Percentiles rank a stretch among this genome's conserved stretches.
Conservation (phyloP, 1,284 basidiomycete genomes). For the Marasmius tenuissimus region DNA sequence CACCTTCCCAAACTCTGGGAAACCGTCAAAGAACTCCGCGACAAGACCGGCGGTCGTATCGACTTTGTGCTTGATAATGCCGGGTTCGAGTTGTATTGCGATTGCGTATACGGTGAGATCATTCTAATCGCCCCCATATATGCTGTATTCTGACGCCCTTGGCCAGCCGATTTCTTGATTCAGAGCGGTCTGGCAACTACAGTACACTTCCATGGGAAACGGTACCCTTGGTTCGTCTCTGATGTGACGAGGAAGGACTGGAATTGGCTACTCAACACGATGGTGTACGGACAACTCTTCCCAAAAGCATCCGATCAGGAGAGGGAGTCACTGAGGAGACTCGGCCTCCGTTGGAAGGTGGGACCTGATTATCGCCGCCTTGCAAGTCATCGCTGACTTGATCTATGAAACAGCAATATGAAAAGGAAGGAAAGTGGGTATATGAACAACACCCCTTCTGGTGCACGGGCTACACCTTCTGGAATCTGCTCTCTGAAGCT, state of each 20-base stretch:
- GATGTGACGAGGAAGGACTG: constrained; percentile 97
- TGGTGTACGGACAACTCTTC: constrained; percentile 89
- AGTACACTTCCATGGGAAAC: constrained; percentile 92
- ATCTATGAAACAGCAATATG: constrained; percentile 71
- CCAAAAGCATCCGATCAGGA: constrained; percentile 79
- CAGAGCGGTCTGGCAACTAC: constrained; percentile 87
- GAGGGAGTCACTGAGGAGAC: constrained; percentile 75
- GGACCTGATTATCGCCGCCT: constrained; percentile 2
- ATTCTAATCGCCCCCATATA: background rate
- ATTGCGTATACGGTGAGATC: constrained; percentile 86
- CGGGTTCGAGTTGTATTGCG: constrained; percentile 96
- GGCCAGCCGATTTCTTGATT: constrained; percentile 81
- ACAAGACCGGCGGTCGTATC: constrained; percentile 77
- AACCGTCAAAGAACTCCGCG: constrained; percentile 68
- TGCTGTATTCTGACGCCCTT: background rate
- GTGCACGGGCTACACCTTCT: constrained; percentile 95
- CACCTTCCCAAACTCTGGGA: constrained; percentile 84
- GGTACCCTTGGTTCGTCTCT: constrained; percentile 93
- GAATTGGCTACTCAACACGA: constrained; percentile 90
- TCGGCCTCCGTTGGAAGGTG: constrained; percentile 92
- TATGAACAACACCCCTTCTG: constrained; percentile 98
- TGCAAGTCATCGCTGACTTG: background rate
- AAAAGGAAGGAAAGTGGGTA: constrained; percentile 90
- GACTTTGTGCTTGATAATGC: constrained; percentile 91
- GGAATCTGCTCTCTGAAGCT: constrained; percentile 88